phyloP scores from a whole-genome alignment of 2,329 filamentous ascomycete species.

The Trichoderma sp. region DNA sequence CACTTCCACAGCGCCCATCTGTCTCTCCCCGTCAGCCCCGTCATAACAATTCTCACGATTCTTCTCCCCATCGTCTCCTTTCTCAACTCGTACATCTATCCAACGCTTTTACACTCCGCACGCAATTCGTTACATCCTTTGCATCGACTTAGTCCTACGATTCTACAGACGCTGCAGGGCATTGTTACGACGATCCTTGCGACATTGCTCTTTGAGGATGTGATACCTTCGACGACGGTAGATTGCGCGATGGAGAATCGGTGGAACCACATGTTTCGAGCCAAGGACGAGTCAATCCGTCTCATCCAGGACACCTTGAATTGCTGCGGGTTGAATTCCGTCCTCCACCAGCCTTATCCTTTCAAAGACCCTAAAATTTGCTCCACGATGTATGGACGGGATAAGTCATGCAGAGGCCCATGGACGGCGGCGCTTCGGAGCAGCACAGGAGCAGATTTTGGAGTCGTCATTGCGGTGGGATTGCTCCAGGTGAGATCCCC shows the following conservation, averaged over 20 bases:
- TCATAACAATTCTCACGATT: slow-evolving; percentile 37
- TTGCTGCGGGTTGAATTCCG: slow-evolving; percentile 63
- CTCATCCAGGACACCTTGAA: slow-evolving; percentile 62
- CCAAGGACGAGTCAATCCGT: slow-evolving; percentile 51
- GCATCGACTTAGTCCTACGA: slow-evolving; percentile 30
- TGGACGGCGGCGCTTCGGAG: slow-evolving; percentile 57
- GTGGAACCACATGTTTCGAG: slow-evolving; percentile 55
- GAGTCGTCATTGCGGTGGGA: slow-evolving; percentile 51
- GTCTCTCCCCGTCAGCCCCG: slow-evolving; percentile 40
- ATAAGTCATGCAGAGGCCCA: slow-evolving; percentile 46
- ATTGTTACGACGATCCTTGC: slow-evolving; percentile 44
- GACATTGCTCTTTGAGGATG: slow-evolving; percentile 40
- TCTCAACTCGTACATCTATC: slow-evolving; percentile 37
- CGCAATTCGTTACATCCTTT: slow-evolving; percentile 23
- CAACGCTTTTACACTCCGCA: slow-evolving; percentile 31
- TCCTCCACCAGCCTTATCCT: slow-evolving; percentile 61
- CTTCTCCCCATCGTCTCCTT: slow-evolving; percentile 41
- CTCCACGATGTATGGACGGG: slow-evolving; percentile 44
- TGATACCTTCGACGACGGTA: slow-evolving; percentile 33
- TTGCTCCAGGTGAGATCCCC: slow-evolving; percentile 50
- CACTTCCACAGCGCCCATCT: slow-evolving; percentile 39
- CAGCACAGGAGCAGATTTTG: slow-evolving; percentile 54
- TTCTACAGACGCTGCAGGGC: slow-evolving; percentile 43
- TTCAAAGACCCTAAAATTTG: slow-evolving; percentile 48
- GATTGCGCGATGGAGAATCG: slow-evolving; percentile 54